phyloP scores from a whole-genome alignment of 2,329 filamentous ascomycete genomes.

The Botryosphaeria agaves region DNA sequence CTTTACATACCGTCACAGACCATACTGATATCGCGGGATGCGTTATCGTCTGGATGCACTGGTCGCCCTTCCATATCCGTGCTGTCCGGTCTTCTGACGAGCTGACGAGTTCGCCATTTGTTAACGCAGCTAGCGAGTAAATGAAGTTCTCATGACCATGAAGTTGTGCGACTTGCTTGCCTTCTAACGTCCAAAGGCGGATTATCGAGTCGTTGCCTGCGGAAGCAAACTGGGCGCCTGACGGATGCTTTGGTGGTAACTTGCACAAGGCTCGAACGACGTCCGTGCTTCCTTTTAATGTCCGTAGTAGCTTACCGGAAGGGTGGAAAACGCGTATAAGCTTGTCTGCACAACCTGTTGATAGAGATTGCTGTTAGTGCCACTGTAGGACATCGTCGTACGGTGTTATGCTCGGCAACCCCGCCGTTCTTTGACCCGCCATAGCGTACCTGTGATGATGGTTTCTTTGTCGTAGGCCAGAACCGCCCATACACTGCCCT shows the following conservation, averaged over 20 bases:
- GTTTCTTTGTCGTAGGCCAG: slow-evolving; percentile 64
- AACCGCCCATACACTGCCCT: slow-evolving; percentile 80
- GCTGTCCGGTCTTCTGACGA: slow-evolving; percentile 90
- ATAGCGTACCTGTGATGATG: slow-evolving; percentile 50
- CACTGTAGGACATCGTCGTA: slow-evolving; percentile 3
- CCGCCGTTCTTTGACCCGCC: background rate
- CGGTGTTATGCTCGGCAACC: slow-evolving; percentile 1
- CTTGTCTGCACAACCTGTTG: slow-evolving; percentile 69
- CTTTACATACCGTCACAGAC: slow-evolving; percentile 66
- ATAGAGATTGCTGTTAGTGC: slow-evolving; percentile 5
- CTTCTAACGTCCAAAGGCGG: slow-evolving; percentile 69
- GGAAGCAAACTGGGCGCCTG: slow-evolving; percentile 82
- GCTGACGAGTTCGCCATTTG: slow-evolving; percentile 77
- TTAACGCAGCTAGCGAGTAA: slow-evolving; percentile 62
- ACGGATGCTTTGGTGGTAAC: slow-evolving; percentile 57
- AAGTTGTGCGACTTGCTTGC: slow-evolving; percentile 58
- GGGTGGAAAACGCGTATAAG: slow-evolving; percentile 67
- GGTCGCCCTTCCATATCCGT: slow-evolving; percentile 64
- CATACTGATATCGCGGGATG: slow-evolving; percentile 95
- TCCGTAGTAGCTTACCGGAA: slow-evolving; percentile 44
- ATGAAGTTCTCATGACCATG: slow-evolving; percentile 90
- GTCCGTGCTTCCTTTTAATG: slow-evolving; percentile 55
- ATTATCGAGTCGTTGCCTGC: slow-evolving; percentile 87
- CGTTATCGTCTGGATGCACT: slow-evolving; percentile 89
- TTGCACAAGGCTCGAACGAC: slow-evolving; percentile 79